These are phyloP conservation scores for Entomortierella chlamydospora DNA, from an alignment of 192 early-diverging fungal genomes.

Conservation along the genomic window DNA sequence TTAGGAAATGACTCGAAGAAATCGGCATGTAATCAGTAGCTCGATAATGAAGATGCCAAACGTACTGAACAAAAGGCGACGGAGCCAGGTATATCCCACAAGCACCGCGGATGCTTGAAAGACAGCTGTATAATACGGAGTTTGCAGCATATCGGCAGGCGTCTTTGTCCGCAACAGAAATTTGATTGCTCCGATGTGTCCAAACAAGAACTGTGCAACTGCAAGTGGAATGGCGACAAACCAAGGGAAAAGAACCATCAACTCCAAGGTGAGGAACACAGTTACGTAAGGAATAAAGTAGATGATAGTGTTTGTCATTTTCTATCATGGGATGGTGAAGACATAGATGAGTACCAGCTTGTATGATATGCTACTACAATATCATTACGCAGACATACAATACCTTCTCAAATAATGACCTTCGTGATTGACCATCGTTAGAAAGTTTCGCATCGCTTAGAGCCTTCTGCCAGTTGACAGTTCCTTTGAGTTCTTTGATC, in stretches of 20 bases:
- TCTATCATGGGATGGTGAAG: constrained; percentile 45
- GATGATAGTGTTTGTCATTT: constrained; percentile 72
- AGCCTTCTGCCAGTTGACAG: constrained; percentile 62
- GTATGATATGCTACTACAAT: too few species aligned
- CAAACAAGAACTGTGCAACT: constrained; percentile 60
- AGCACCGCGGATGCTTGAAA: constrained; percentile 89
- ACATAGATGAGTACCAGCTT: neutral
- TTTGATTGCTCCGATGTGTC: constrained; percentile 69
- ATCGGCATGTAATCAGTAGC: neutral
- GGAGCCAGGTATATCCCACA: constrained; percentile 73
- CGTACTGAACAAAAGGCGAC: constrained; percentile 75
- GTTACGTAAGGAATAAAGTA: constrained; percentile 77
- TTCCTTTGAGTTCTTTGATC: constrained; percentile 70
- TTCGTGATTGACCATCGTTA: constrained; percentile 34
- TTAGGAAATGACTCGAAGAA: neutral
- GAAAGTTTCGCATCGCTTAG: constrained; percentile 55
- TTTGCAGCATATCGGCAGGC: constrained; percentile 70
- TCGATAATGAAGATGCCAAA: constrained; percentile 30
- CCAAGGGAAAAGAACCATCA: constrained; percentile 77
- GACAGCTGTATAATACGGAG: constrained; percentile 87
- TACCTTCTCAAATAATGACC: constrained; percentile 55
- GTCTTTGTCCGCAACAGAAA: constrained; percentile 65
- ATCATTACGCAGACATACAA: too few species aligned
- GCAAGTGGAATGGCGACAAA: constrained; percentile 79
- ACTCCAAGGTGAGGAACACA: constrained; percentile 67